Base-by-base conservation (phyloP, 1,284 basidiomycete genomes). In the Apiotrichum brassicae region DNA sequence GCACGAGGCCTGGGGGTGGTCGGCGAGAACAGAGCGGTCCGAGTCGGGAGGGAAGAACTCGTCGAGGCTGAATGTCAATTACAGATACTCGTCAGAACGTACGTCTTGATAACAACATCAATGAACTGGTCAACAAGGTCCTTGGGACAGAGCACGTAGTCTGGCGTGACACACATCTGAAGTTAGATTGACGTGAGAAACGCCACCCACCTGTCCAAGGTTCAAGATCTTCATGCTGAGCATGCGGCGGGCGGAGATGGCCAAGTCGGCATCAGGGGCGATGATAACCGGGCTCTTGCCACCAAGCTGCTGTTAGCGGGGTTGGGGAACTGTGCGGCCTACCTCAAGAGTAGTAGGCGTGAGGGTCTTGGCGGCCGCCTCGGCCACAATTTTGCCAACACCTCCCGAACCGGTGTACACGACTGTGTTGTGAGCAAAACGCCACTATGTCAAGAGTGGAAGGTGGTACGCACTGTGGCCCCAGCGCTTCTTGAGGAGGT, bases 271-370 rank as follows among this genome's bases (percentile, higher is more conserved):
- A 42, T 76, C 78, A 1, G 84, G 76, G 63, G 91, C 85, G 43
- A 94, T 75, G 59, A 92, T 79, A 13, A 84, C 85, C 2, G 91
- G 90, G 18, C 83, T 87, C 75, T 94, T 94, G 46, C 86, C 85
- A 25, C 85, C 85, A 8, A 87, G 78, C 56, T 74, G 91, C 8
- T 12, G 38, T 40, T 18, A 40, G 25, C 24, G 3, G 22, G 4
- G 23, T 22, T 6, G 16, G n/a, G n/a, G n/a, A 5, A 11, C 12
- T 12, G 11, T 5, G 18, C 3, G 11, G 24, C 38, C 16, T 16
- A 40, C 38, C 38, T 42, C 40, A 39, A 92, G 80, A 7, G 87
- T 85, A 22, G 86, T 77, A 0, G 92, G 89, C 0, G 89, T 89
- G 18, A 95, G 75, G 48, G 84, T 82, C 71, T 92, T 86, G 9